A percentile compares a stretch with the other conserved stretches of the same genome.
Conservation (phyloP, 208 protist species). For the Trypanosoma conorhini region DNA sequence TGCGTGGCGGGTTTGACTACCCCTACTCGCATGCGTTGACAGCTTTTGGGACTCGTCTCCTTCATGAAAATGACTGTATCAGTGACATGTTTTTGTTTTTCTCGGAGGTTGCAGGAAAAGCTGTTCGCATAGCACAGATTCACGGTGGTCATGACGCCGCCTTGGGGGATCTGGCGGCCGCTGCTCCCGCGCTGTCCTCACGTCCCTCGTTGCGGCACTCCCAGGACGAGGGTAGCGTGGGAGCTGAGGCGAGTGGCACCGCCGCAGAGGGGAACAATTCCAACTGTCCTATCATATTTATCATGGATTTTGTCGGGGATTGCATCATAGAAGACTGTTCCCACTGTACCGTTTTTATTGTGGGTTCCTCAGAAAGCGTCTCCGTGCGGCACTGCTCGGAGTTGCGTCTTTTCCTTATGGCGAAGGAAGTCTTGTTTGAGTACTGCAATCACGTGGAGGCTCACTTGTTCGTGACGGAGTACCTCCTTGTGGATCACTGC, state of each 20-base stretch:
- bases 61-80: slow-evolving; percentile 50
- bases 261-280: not conserved
- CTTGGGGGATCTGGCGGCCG: not conserved
- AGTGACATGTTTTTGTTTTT: slow-evolving; percentile 54
- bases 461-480: slow-evolving; percentile 61
- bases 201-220: slow-evolving; percentile 1
- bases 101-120: slow-evolving; percentile 56
- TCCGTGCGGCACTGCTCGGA: slow-evolving; percentile 53
- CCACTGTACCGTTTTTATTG: slow-evolving; percentile 68
- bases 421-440: slow-evolving; percentile 47
- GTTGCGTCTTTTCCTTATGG: slow-evolving; percentile 51
- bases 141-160: slow-evolving; percentile 29
- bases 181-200: slow-evolving; percentile 13
- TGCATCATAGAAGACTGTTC: slow-evolving; percentile 66
- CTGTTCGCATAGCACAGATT: slow-evolving; percentile 55
- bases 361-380: slow-evolving; percentile 50
- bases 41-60: slow-evolving; percentile 45
- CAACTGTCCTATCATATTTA: slow-evolving; percentile 58
- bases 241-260: not conserved
- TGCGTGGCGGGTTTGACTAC: slow-evolving; percentile 44
- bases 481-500: slow-evolving; percentile 26
- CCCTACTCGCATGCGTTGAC: slow-evolving; percentile 64
- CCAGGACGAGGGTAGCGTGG: not conserved
- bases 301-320: slow-evolving; percentile 68
- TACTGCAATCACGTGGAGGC: slow-evolving; percentile 42